Percentiles rank a stretch among this genome's conserved stretches.
Conservation (phyloP, 352 stramenopile species). For the Poterioochromonas sp. region DNA sequence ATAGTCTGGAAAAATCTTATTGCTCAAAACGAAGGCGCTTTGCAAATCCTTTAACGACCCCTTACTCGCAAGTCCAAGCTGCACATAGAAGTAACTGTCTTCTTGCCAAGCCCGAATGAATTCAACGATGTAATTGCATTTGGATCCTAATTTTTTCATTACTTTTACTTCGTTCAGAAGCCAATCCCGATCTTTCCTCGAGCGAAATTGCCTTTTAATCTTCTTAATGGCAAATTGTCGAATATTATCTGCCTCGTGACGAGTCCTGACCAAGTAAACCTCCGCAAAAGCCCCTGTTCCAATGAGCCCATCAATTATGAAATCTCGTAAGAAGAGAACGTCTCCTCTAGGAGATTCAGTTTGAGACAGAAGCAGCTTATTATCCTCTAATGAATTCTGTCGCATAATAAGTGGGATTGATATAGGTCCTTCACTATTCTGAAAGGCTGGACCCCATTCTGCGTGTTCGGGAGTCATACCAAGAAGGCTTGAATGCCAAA, state of each 20-base stretch:
- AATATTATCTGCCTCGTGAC: not conserved
- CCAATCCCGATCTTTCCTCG: conserved; percentile 16
- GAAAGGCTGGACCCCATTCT: not conserved
- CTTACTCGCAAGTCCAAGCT: conserved; percentile 66
- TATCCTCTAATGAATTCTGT: not conserved
- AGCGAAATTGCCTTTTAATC: conserved; percentile 25
- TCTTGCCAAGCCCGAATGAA: conserved; percentile 76
- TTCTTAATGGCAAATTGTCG: conserved; percentile 31
- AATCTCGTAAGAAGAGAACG: conserved; percentile 23
- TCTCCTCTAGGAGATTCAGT: not conserved
- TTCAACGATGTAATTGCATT: conserved; percentile 48
- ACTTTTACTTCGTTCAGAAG: conserved; percentile 22
- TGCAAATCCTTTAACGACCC: conserved; percentile 66
- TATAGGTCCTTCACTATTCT: not conserved
- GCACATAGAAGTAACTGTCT: conserved; percentile 64
- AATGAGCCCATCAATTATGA: not conserved
- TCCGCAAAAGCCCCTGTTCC: conserved; percentile 31
- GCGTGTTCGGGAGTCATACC: not conserved
- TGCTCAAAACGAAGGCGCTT: conserved; percentile 29
- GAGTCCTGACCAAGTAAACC: not conserved
- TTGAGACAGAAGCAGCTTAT: not conserved
- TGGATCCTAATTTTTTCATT: conserved; percentile 1
- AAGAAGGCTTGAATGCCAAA: not conserved
- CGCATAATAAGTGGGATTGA: not conserved
- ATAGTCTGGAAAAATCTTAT: conserved; percentile 50